phyloP scores from a whole-genome alignment of 2,329 filamentous ascomycete genomes.

The Harringtonia aguacate region DNA sequence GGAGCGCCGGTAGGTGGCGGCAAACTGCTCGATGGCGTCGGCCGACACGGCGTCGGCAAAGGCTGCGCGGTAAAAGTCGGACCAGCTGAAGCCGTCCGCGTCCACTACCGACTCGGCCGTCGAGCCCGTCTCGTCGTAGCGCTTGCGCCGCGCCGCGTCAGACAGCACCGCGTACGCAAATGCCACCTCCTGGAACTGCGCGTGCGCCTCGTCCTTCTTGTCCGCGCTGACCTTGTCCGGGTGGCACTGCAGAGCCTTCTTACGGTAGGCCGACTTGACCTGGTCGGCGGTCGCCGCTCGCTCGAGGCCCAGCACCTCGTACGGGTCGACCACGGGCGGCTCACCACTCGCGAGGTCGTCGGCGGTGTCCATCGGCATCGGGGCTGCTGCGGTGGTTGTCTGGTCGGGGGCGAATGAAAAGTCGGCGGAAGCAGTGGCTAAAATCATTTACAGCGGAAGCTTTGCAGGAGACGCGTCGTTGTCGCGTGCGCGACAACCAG shows the following conservation, averaged over 20 bases:
- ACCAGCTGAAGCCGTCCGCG: constrained; percentile 79
- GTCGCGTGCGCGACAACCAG: not conserved
- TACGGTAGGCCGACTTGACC: constrained; percentile 85
- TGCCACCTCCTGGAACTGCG: constrained; percentile 79
- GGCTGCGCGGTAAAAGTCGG: constrained; percentile 77
- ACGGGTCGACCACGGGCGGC: constrained; percentile 62
- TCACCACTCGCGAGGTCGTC: constrained; percentile 45
- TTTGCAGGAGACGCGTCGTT: not conserved
- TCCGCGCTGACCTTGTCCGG: constrained; percentile 55
- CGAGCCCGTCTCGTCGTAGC: constrained; percentile 84
- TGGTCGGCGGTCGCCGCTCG: constrained; percentile 63
- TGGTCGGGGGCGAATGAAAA: constrained; percentile 3
- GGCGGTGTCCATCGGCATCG: constrained; percentile 36
- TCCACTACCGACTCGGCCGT: constrained; percentile 75
- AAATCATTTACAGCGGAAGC: not conserved
- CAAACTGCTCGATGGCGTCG: constrained; percentile 66
- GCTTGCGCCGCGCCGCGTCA: constrained; percentile 65
- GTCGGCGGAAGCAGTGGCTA: constrained; percentile 7
- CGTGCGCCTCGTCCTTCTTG: constrained; percentile 62
- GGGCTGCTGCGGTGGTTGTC: no score
- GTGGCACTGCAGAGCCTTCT: constrained; percentile 78
- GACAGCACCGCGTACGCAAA: constrained; percentile 92
- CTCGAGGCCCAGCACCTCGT: constrained; percentile 64
- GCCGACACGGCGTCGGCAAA: constrained; percentile 66
- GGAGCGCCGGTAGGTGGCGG: constrained; percentile 69